Conservation (phyloP, 805 yeast species). For the Nakazawaea peltata region DNA sequence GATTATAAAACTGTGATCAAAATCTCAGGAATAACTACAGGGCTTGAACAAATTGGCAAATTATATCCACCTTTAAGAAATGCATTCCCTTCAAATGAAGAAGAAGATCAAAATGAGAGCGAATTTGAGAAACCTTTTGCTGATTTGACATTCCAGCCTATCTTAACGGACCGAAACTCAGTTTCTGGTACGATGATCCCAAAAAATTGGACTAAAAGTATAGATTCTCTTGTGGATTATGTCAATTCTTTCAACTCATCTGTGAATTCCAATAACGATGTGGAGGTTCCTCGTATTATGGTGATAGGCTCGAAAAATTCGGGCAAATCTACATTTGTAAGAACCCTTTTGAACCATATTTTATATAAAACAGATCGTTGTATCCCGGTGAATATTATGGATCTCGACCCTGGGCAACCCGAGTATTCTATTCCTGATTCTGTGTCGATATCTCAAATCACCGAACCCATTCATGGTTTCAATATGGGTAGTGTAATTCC, state of each 20-base stretch:
- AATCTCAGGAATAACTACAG: constrained; percentile 29
- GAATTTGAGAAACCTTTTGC: constrained; percentile 19
- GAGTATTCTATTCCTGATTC: constrained; percentile 70
- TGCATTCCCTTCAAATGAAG: constrained; percentile 22
- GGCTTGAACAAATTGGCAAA: constrained; percentile 34
- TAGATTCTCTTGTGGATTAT: no score
- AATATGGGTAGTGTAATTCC: constrained; percentile 14
- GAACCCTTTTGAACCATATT: constrained; percentile 42
- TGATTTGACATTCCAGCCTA: constrained; percentile 31
- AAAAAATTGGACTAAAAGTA: constrained; percentile 17
- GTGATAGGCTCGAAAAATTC: constrained; percentile 64
- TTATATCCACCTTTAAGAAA: constrained; percentile 38
- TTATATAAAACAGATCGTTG: constrained; percentile 18
- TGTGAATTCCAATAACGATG: constrained; percentile 1
- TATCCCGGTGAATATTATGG: constrained; percentile 43
- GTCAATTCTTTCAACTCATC: constrained; percentile 11
- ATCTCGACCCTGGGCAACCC: constrained; percentile 87
- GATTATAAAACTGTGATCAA: constrained; percentile 35
- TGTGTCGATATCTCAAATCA: constrained; percentile 42
- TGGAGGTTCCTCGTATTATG: constrained; percentile 20
- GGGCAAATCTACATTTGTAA: constrained; percentile 73
- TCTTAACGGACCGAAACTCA: constrained; percentile 20
- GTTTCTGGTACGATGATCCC: constrained; percentile 19
- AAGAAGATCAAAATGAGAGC: constrained; percentile 12
- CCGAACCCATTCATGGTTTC: constrained; percentile 29